phyloP scores from a whole-genome alignment of 805 yeast genomes.

The Cyberlindnera meyerae region DNA sequence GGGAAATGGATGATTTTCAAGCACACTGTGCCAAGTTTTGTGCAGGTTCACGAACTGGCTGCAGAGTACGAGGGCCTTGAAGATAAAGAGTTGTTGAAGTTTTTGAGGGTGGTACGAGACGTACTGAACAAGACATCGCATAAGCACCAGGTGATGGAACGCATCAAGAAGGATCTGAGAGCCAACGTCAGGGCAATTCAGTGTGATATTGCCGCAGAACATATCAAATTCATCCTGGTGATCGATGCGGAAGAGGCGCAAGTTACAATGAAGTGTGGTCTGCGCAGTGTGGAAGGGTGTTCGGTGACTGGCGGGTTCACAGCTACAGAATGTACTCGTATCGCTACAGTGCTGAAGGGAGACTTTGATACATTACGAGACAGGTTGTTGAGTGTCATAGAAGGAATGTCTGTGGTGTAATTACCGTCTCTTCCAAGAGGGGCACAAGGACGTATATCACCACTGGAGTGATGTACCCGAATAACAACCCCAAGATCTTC shows the following conservation, averaged over 20 bases:
- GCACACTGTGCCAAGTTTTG: conserved; percentile 32
- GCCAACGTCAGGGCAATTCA: conserved; percentile 14
- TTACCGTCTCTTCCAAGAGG: too few relatives aligned
- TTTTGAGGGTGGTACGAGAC: conserved; percentile 12
- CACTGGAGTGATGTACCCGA: conserved; percentile 53
- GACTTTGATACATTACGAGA: conserved; percentile 9
- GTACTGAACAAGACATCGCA: conserved; percentile 13
- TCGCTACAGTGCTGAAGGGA: conserved; percentile 20
- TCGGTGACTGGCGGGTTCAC: conserved; percentile 10
- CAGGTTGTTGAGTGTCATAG: conserved; percentile 17
- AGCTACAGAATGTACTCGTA: conserved; percentile 10
- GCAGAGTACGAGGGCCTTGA: conserved; percentile 16
- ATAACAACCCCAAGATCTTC: conserved; percentile 61
- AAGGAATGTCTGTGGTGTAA: conserved; percentile 12
- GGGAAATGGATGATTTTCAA: conserved; percentile 31
- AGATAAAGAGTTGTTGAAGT: conserved; percentile 12
- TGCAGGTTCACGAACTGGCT: conserved; percentile 16
- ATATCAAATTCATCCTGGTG: conserved; percentile 14
- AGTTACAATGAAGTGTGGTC: conserved; percentile 13
- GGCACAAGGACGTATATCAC: conserved; percentile 35
- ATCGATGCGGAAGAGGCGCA: conserved; percentile 9
- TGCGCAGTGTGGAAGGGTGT: conserved; percentile 16
- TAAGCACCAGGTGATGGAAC: conserved; percentile 22
- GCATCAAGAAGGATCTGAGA: conserved; percentile 3
- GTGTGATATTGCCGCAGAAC: conserved; percentile 19